Evolutionary conservation across 2,329 filamentous ascomycete species (phyloP), one percentile per base, ranked within the genome.

Genomic region (Trichoderma cornu-damae): DNA sequence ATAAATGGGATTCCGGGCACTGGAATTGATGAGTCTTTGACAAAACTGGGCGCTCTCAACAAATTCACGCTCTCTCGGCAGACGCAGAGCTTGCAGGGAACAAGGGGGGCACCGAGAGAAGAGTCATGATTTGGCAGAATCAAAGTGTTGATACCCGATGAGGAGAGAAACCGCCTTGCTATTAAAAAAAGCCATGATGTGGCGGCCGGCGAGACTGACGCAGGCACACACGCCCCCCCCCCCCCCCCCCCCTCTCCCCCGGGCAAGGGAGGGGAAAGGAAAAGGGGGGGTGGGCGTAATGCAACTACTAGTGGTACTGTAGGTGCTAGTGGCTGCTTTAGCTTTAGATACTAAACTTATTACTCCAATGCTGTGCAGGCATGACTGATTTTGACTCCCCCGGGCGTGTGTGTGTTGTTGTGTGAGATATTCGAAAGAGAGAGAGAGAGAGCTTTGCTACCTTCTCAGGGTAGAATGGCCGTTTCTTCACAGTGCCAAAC

Each of bases 101-200:
- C n/a, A n/a, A n/a, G n/a, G n/a, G n/a, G n/a, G n/a, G n/a, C n/a
- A n/a, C n/a, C n/a, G n/a, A 48, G n/a, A 35, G 34, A 35, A 35
- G 4, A 14, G 6, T 35, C 9, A 12, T 11, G 8, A n/a, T 52
- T 30, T 43, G 32, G 49, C 48, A 22, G 12, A 44, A 14, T 37
- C 28, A 44, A 47, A 44, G 20, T 43, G 59, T 62, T 61, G 59
- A 58, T 62, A 61, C 61, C 60, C 60, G 61, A 61, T 58, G 61
- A 59, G 49, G 54, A 51, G 54, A 51, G 34, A 55, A 48, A 52
- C 20, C 34, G 57, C 51, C 49, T 34, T 59, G 57, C 42, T 59
- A 56, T 55, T 44, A 53, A 56, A 44, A 56, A 44, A 40, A 52
- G 51, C 51, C 37, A 46, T 52, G 34, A 58, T 43, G 60, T 61